These are phyloP conservation scores for Hemileia vastatrix DNA, from an alignment of 1,284 basidiomycete species.

Conservation along the genomic window DNA sequence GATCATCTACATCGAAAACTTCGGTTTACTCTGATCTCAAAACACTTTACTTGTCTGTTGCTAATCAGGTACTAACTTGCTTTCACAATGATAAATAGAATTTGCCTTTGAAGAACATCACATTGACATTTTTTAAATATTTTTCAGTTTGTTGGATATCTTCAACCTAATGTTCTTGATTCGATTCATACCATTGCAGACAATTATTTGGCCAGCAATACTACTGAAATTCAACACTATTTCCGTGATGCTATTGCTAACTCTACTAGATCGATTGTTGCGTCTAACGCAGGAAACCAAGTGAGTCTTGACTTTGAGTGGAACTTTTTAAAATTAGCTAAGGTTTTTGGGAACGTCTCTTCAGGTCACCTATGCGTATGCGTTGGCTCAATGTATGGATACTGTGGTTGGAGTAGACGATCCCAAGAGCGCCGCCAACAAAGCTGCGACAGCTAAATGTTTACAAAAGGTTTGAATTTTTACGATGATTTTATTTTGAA, in stretches of 20 bases:
- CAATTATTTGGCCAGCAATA: not conserved
- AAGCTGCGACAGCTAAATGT: slow-evolving; percentile 13
- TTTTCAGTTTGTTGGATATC: slow-evolving; percentile 17
- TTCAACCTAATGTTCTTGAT: slow-evolving; percentile 15
- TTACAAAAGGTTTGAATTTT: slow-evolving; percentile 7
- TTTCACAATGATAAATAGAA: not conserved
- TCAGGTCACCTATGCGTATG: slow-evolving; percentile 18
- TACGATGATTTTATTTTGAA: too few relatives aligned
- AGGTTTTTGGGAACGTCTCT: not conserved
- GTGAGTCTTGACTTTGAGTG: not conserved
- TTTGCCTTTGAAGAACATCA: not conserved
- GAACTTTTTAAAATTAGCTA: not conserved
- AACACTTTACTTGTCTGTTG: slow-evolving; percentile 16
- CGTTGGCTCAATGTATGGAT: slow-evolving; percentile 19
- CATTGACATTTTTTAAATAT: not conserved
- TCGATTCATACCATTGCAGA: slow-evolving; percentile 13
- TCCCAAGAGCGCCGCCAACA: slow-evolving; percentile 11
- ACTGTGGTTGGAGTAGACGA: slow-evolving; percentile 15
- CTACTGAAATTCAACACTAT: slow-evolving; percentile 9
- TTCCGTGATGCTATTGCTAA: slow-evolving; percentile 9
- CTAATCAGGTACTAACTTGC: slow-evolving; percentile 9
- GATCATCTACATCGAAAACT: not conserved
- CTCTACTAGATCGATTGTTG: slow-evolving; percentile 12
- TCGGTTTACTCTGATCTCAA: slow-evolving; percentile 14
- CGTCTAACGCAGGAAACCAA: slow-evolving; percentile 22